These are phyloP conservation scores for Anisogramma anomala DNA, from an alignment of 2,329 filamentous ascomycete species.

Conservation along the genomic window DNA sequence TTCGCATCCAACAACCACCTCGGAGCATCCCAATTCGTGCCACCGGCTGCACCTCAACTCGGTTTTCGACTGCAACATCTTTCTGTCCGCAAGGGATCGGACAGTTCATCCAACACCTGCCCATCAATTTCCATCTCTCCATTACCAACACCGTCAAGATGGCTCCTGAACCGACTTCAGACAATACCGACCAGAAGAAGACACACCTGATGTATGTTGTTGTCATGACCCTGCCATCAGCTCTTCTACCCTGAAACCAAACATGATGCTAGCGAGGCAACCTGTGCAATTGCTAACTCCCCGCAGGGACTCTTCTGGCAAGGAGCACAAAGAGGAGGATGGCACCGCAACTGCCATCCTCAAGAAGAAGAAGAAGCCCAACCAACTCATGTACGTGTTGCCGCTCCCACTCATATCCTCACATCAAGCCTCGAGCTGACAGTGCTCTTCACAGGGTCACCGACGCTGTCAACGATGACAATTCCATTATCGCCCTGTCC, in stretches of 20 bases:
- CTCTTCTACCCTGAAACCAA: neutral
- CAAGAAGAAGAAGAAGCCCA: constrained; percentile 99
- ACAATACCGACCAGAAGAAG: constrained; percentile 58
- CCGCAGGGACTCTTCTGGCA: constrained; percentile 73
- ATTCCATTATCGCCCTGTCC: constrained; percentile 96
- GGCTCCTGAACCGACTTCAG: constrained; percentile 49
- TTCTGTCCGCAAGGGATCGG: constrained; percentile 4
- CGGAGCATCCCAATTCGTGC: neutral
- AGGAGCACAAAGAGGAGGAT: constrained; percentile 78
- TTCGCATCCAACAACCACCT: neutral
- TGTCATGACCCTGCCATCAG: constrained; percentile 3
- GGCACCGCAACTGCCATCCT: constrained; percentile 92
- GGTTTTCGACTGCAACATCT: constrained; percentile 3
- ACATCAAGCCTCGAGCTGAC: constrained; percentile 16
- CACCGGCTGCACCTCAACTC: neutral
- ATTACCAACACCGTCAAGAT: constrained; percentile 39
- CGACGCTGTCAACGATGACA: constrained; percentile 98
- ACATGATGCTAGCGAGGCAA: neutral
- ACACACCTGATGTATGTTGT: constrained; percentile 63
- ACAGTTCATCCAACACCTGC: constrained; percentile 7
- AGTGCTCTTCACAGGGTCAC: constrained; percentile 57
- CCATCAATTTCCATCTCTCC: constrained; percentile 8
- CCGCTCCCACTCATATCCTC: neutral
- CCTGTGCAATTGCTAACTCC: constrained; percentile 1
- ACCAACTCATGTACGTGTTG: constrained; percentile 73